Conservation (phyloP, 371 early-diverging fungal genomes). For the Rhizomucor miehei region DNA sequence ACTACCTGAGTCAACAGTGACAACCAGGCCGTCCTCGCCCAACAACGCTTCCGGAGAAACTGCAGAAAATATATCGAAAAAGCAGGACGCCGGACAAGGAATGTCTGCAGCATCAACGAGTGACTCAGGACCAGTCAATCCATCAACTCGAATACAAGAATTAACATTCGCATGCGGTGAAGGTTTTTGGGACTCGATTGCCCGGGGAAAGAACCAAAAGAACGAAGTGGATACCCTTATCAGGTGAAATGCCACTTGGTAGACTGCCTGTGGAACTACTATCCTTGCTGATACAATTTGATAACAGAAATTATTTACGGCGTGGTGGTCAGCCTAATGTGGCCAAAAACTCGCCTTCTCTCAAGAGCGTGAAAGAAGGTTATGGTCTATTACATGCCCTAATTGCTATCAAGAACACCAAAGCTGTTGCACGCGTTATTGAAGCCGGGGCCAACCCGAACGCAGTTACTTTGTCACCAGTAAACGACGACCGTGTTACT, state of each 20-base stretch:
- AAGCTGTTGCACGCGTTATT: conserved; percentile 24
- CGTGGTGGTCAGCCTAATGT: conserved; percentile 48
- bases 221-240: conserved; percentile 26
- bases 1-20: background rate
- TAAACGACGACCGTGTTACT: conserved; percentile 16
- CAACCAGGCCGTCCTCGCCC: too few species aligned
- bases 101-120: too few species aligned
- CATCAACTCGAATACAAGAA: background rate
- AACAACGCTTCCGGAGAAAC: too few species aligned
- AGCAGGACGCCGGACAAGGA: too few species aligned
- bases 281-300: background rate
- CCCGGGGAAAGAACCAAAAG: conserved; percentile 25
- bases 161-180: conserved; percentile 38
- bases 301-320: conserved; percentile 33
- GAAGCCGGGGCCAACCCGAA: conserved; percentile 36
- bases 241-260: conserved; percentile 18
- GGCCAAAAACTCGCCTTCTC: conserved; percentile 32
- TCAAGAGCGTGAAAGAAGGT: conserved; percentile 39
- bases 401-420: conserved; percentile 27
- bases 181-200: conserved; percentile 44
- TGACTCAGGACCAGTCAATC: too few species aligned
- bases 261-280: background rate
- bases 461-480: conserved; percentile 21
- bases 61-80: too few species aligned
- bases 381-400: conserved; percentile 42